phyloP scores from a whole-genome alignment of 805 yeast genomes.

The Wickerhamomyces chaumierensis region DNA sequence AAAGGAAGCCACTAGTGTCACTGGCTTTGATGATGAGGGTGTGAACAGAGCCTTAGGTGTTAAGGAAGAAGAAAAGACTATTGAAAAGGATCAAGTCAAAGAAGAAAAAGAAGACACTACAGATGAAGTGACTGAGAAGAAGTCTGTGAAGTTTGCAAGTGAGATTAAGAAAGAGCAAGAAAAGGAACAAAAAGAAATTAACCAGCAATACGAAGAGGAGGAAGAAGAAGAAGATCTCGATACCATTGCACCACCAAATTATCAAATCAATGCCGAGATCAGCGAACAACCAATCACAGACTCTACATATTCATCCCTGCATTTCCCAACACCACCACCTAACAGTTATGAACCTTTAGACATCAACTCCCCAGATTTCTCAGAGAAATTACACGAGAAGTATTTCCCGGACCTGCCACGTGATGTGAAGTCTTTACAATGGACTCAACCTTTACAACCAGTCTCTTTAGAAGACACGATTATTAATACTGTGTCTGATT shows the following conservation, averaged over 20 bases:
- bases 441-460: constrained; percentile 75
- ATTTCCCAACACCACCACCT: constrained; percentile 47
- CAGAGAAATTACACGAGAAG: constrained; percentile 67
- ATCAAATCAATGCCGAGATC: constrained; percentile 36
- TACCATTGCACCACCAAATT: constrained; percentile 36
- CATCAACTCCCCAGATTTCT: constrained; percentile 67
- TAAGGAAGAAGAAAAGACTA: constrained; percentile 2
- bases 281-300: too few relatives aligned
- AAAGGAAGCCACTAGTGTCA: too few relatives aligned
- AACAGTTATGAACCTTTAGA: constrained; percentile 32
- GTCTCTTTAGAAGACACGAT: constrained; percentile 19
- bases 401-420: constrained; percentile 85
- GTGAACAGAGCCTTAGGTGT: constrained; percentile 14
- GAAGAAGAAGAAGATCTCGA: too few relatives aligned
- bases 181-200: too few relatives aligned
- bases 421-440: constrained; percentile 70
- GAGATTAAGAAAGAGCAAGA: too few relatives aligned
- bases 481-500: constrained; percentile 43
- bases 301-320: constrained; percentile 40
- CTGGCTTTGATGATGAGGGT: constrained; percentile 5
- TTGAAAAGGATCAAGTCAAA: constrained; percentile 14
- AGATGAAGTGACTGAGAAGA: constrained; percentile 27
- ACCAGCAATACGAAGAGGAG: too few relatives aligned
- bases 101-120: constrained; percentile 9
- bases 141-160: constrained; percentile 40